Base-by-base conservation (phyloP, 192 early-diverging fungal species). In the Podochytrium sp. region DNA sequence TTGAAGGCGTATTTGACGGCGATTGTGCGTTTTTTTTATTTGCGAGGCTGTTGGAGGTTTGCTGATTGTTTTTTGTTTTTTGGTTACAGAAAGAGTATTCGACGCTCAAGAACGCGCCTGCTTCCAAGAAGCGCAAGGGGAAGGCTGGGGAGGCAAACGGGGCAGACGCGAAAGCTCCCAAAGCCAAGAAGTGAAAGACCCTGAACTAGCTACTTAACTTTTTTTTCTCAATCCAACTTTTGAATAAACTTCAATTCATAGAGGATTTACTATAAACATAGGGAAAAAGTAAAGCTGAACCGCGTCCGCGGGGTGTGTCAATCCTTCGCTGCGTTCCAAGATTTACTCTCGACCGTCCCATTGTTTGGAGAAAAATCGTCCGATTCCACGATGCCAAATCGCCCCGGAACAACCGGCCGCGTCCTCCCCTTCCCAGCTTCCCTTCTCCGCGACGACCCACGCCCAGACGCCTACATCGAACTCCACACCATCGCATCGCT, bases 1-100 rank as follows among this genome's bases (percentile, higher is more conserved):
- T 60, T 87, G 65, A 50, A 77, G 42, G 55, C 50, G 7, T 87
- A 79, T 71, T 60, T 87, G 73, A 71, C 81, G 43, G 86, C 86
- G 2, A 83, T 87, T 51, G 80, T 81, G 63, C 55, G 78, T 79
- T 47, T 47, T 61, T 12, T 25, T 56, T 29, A n/a, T 47, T 47
- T 47, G 7, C 10, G 43, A 47, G 10, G 43, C n/a, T n/a, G n/a
- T n/a, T n/a, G n/a, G n/a, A n/a, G n/a, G n/a, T n/a, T n/a, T n/a
- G n/a, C n/a, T n/a, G n/a, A n/a, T n/a, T n/a, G n/a, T n/a, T n/a
- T n/a, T n/a, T n/a, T n/a, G n/a, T n/a, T n/a, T n/a, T n/a, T n/a
- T n/a, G n/a, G n/a, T n/a, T 23, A 62, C 37, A 62, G 60, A 62
- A 62, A n/a, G 60, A 62, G 16, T 62, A 38, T 35, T 65, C 63